Conservation (phyloP, 2,329 filamentous ascomycete species). For the Neonectria sp. region DNA sequence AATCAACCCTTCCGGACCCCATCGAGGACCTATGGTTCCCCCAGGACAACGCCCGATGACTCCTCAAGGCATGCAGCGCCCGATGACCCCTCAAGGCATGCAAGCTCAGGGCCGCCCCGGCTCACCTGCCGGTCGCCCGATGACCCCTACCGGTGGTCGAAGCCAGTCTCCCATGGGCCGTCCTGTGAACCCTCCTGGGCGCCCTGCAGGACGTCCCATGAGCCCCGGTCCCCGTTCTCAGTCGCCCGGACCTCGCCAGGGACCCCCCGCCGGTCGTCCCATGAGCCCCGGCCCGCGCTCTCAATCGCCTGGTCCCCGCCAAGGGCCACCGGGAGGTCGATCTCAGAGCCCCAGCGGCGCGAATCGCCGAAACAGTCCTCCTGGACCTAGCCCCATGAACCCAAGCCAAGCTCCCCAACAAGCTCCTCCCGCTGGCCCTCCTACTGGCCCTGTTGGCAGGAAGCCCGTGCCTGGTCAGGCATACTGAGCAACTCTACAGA, state of each 20-base stretch:
- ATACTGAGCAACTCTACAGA: constrained; percentile 51
- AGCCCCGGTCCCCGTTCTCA: constrained; percentile 57
- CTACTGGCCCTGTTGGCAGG: constrained; percentile 62
- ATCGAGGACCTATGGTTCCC: constrained; percentile 39
- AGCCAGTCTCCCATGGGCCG: constrained; percentile 53
- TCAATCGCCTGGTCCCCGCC: constrained; percentile 43
- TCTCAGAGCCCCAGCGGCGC: constrained; percentile 60
- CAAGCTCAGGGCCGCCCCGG: constrained; percentile 54
- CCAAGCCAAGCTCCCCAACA: constrained; percentile 53
- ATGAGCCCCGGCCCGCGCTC: constrained; percentile 56
- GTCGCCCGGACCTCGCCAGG: constrained; percentile 61
- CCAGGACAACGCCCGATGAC: constrained; percentile 40
- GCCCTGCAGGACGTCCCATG: constrained; percentile 51
- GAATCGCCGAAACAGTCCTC: constrained; percentile 59
- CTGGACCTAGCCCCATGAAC: constrained; percentile 64
- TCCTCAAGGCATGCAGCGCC: constrained; percentile 49
- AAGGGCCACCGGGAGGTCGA: constrained; percentile 49
- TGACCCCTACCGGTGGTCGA: constrained; percentile 51
- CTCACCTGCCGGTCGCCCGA: constrained; percentile 52
- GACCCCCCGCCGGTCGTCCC: constrained; percentile 51
- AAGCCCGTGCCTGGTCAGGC: constrained; percentile 72
- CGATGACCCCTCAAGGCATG: constrained; percentile 57
- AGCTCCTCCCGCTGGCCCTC: constrained; percentile 49
- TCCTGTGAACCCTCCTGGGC: constrained; percentile 40
- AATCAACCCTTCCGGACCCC: constrained; percentile 57